A percentile compares a stretch with the other conserved stretches of the same genome.
Evolutionary conservation across 1,284 basidiomycete genomes (phyloP).

Genomic region (Boletellus deceptivus): DNA sequence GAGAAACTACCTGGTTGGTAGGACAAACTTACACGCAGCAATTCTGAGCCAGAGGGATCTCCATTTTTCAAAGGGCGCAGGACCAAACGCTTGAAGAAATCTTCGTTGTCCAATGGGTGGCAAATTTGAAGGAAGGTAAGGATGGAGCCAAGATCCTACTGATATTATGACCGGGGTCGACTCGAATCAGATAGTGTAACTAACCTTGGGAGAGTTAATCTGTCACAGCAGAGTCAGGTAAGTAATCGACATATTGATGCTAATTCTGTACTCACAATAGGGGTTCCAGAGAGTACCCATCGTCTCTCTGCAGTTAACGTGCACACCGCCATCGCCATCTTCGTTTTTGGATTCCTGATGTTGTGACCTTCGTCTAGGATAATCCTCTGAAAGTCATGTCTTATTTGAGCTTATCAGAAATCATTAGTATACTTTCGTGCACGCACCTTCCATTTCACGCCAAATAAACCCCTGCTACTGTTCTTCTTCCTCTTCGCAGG

Average conservation of each 20-base stretch:
- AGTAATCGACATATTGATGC: neutral
- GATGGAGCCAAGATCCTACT: slow-evolving; percentile 80
- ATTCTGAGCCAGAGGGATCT: slow-evolving; percentile 59
- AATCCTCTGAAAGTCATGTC: slow-evolving; percentile 49
- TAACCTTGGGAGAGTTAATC: slow-evolving; percentile 78
- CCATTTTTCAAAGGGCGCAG: slow-evolving; percentile 72
- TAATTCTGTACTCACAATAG: slow-evolving; percentile 62
- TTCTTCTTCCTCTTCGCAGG: slow-evolving; percentile 54
- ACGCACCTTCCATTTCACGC: slow-evolving; percentile 75
- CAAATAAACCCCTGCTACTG: slow-evolving; percentile 55
- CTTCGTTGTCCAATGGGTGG: slow-evolving; percentile 74
- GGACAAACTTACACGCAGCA: slow-evolving; percentile 58
- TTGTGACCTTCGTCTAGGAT: slow-evolving; percentile 88
- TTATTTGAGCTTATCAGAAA: neutral
- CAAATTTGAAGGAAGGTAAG: slow-evolving; percentile 81
- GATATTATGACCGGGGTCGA: neutral
- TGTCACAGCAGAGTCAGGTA: slow-evolving; percentile 27
- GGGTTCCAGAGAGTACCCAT: slow-evolving; percentile 83
- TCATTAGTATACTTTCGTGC: neutral
- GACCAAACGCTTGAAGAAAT: slow-evolving; percentile 76
- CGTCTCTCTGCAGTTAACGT: slow-evolving; percentile 70
- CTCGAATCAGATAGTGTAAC: neutral
- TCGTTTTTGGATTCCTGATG: slow-evolving; percentile 82
- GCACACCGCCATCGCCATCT: slow-evolving; percentile 74
- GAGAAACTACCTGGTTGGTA: neutral